phyloP scores from a whole-genome alignment of 495 filamentous ascomycete genomes.

The Lichenothelia convexa region DNA sequence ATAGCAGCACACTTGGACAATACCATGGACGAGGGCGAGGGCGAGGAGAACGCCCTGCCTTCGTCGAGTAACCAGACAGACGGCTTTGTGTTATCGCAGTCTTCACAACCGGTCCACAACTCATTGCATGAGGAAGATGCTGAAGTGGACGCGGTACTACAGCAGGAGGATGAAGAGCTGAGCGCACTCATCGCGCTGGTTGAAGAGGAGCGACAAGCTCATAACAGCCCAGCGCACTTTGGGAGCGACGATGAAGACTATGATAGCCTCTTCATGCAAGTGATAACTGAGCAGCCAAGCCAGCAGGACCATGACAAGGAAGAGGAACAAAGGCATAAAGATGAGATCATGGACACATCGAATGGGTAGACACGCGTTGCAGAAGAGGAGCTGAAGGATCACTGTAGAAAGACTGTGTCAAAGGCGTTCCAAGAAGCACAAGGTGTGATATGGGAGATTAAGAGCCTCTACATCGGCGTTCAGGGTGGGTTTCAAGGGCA shows the following conservation, averaged over 20 bases:
- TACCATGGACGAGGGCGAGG: conserved; percentile 19
- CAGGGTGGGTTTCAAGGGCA: background rate
- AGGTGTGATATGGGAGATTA: conserved; percentile 1
- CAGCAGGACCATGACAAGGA: conserved; percentile 3
- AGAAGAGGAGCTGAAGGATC: background rate
- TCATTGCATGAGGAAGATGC: conserved; percentile 23
- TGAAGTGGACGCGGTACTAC: conserved; percentile 27
- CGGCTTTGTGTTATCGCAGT: conserved; percentile 9
- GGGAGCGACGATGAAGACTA: conserved; percentile 36
- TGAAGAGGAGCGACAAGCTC: conserved; percentile 11
- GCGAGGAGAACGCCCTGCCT: conserved; percentile 22
- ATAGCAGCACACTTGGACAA: conserved; percentile 13
- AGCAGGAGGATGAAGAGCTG: conserved; percentile 38
- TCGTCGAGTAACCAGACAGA: conserved; percentile 17
- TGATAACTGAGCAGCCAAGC: conserved; percentile 7
- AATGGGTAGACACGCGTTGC: too few relatives aligned
- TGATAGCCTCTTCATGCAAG: conserved; percentile 39
- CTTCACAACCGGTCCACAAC: conserved; percentile 12
- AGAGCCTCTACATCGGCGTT: conserved; percentile 1
- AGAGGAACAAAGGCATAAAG: conserved; percentile 5
- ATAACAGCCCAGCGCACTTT: conserved; percentile 6
- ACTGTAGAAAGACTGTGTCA: too few relatives aligned
- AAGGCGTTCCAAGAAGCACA: background rate
- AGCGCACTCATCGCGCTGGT: conserved; percentile 34
- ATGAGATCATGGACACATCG: conserved; percentile 4